Evolutionary conservation across 2,329 filamentous ascomycete genomes (phyloP), one percentile per base, ranked within the genome.

Genomic region (Xylariaceae sp.): DNA sequence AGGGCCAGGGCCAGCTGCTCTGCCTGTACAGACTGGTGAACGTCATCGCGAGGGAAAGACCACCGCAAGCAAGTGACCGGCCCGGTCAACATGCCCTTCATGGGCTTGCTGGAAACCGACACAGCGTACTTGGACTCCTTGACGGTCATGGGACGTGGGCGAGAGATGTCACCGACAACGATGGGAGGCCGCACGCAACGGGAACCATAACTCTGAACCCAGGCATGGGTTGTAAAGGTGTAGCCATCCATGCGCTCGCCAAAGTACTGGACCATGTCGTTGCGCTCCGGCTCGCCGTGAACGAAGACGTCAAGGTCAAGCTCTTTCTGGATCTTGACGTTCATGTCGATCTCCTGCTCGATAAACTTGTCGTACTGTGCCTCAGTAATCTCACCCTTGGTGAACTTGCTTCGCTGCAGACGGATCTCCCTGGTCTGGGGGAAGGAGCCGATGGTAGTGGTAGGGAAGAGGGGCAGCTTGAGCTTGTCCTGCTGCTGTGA

Each of bases 211-310:
- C 79, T 87, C 77, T 98, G 88, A 37, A 98, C 92, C 92, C 92
- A 98, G 52, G 86, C 92, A 71, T 95, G 85, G 63, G 90, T 96
- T 63, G 92, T 98, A 79, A 98, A 98, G 61, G 88, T 83, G 65
- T 96, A 98, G 58, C 92, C 92, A 56, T 93, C 79, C 45, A 98
- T 77, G 58, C 87, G 84, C 79, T 98, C 92, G 67, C 92, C 92
- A 55, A 98, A 98, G 81, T 95, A 98, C 70, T 98, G 92, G 34
- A 98, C 92, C 92, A 98, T 98, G 80, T 98, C 92, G 72, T 98
- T 98, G 65, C 92, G 88, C 80, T 98, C 92, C 40, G 92, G 92
- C 77, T 98, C 92, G 61, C 92, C 92, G 74, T 98, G 92, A 47
- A 98, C 92, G 61, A 84, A 86, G 63, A 98, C 92, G 54, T 98